Evolutionary conservation across 202 grass and related monocot species (phyloP), one percentile per base, ranked within the genome.

Genomic region (Zoysia matrella): DNA sequence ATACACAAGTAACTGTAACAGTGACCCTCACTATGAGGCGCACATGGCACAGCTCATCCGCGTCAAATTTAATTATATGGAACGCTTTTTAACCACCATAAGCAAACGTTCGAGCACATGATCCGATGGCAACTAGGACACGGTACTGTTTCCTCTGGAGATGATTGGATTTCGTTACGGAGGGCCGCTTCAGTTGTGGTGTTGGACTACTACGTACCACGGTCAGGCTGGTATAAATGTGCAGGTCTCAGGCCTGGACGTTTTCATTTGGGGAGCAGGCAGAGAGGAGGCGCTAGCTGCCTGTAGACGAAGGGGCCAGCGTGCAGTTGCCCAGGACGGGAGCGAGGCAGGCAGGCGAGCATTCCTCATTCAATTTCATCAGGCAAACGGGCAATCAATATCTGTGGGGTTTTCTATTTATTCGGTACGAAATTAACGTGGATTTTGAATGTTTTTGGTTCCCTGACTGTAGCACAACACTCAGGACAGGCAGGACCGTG

Each of bases 1-100:
- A 1, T 36, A 36, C 30, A 36, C 30, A 36, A 36, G 30, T 36
- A 36, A 36, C 30, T 36, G 30, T 36, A 36, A 36, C 30, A 36
- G 30, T 36, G 30, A 36, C 30, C 30, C 30, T 36, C 1, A 36
- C 30, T 36, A 36, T 36, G 30, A 36, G 30, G 7, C 76, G 70
- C 88, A 90, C 88, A 90, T 90, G 88, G 79, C 79, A 82, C 79
- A 90, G 48, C 88, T 86, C 74, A 83, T 64, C 78, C 39, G 73
- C 68, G 68, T 83, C 79, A 86, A 82, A 74, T 86, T 43, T 36
- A 36, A 36, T 36, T 36, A 65, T 48, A 56, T 79, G 6, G 41
- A 0, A 36, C 43, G 70, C 14, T 49, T 86, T 86, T 65, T 83
- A 86, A 65, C 74, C 39, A 50, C 50, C 74, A 46, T 47, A 85